Base-by-base conservation (phyloP, 1,284 basidiomycete species). In the Cryptococcus jaspeensis region DNA sequence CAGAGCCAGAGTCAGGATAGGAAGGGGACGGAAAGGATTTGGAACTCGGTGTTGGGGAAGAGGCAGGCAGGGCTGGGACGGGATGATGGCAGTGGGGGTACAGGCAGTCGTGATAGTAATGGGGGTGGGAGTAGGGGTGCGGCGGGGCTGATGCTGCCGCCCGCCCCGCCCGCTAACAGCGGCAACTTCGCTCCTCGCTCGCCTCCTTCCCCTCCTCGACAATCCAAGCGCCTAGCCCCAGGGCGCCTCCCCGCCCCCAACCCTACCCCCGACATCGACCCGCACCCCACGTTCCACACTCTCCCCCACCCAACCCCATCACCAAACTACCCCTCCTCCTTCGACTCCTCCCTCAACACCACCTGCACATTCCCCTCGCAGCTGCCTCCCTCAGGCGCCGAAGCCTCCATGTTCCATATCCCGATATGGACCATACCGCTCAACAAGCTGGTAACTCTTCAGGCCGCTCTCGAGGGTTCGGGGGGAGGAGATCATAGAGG, bases 361-460 rank as follows among this genome's bases (percentile, higher is more conserved):
- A 53, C 59, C 2, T 63, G 65, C 2, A 52, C 53, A 11, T 50
- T 49, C 22, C 61, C 63, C 5, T 65, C 64, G 2, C 65, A 67
- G 45, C 44, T 63, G 2, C 60, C 64, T 2, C 64, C 58, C 15
- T 48, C 63, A 13, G 37, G 28, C 23, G 54, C 64, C 23, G 47
- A 37, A 22, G 59, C 50, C 22, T 63, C 64, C 9, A 43, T 71
- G 5, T 50, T 45, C 3, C 57, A 69, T 46, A 47, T 75, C 13
- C 73, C 73, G 0, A 55, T 46, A 41, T 75, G 73, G 73, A 41
- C 49, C 11, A 56, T 75, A 49, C 69, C 71, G 0, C 49, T 72
- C 9, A 52, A 62, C 5, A 67, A 60, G 48, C 62, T 75, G 5
- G 52, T 57, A 0, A 40, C 57, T 4, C 61, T 75, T 0, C 45